phyloP scores from a whole-genome alignment of 1,139 yeast species.

The Lodderomyces metapsilosis region DNA sequence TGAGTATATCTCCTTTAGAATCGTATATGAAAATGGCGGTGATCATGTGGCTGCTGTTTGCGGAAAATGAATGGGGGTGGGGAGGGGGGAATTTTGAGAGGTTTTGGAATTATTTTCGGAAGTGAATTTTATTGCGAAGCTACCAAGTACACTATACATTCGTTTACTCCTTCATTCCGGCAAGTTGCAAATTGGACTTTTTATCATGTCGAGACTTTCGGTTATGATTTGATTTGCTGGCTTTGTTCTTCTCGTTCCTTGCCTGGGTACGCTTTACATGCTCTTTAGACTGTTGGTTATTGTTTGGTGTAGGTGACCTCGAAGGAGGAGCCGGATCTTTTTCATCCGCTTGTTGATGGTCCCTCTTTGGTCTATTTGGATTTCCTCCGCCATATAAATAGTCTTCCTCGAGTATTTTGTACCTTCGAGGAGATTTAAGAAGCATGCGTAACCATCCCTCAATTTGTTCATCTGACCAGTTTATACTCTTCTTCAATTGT shows the following conservation, averaged over 20 bases:
- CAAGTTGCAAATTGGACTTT: constrained; percentile 60
- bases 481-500: constrained; percentile 49
- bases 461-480: constrained; percentile 86
- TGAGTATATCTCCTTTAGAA: constrained; percentile 80
- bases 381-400: constrained; percentile 47
- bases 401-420: constrained; percentile 59
- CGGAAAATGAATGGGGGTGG: neutral
- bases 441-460: constrained; percentile 92
- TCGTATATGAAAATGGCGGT: constrained; percentile 78
- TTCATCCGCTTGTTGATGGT: neutral
- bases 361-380: constrained; percentile 16
- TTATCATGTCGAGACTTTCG: constrained; percentile 61
- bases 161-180: constrained; percentile 21
- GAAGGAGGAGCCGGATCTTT: neutral
- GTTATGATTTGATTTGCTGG: constrained; percentile 60
- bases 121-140: too few species aligned
- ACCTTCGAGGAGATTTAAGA: constrained; percentile 60
- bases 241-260: constrained; percentile 55
- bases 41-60: constrained; percentile 55
- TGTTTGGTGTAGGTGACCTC: constrained; percentile 1
- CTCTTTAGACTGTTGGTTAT: constrained; percentile 8
- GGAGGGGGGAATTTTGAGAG: neutral
- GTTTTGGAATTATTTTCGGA: too few species aligned
- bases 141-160: too few species aligned
- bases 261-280: constrained; percentile 23